phyloP scores from a whole-genome alignment of 768 basidiomycete species.

The Myochromella boudieri region DNA sequence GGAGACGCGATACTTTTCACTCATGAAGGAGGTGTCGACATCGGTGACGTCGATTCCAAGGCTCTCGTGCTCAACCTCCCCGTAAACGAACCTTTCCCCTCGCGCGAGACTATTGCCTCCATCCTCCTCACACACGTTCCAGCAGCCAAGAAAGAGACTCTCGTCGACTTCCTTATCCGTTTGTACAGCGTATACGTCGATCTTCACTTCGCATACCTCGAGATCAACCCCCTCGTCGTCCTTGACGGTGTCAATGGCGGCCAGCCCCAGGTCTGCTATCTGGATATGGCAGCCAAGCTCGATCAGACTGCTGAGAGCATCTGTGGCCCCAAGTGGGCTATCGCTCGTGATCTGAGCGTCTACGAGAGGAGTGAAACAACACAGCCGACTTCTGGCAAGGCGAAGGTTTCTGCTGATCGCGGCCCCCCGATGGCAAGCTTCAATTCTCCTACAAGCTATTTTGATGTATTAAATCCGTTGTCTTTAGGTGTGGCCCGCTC shows the following conservation, averaged over 20 bases:
- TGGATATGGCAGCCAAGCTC: constrained; percentile 99
- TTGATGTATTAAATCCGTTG: constrained; percentile 6
- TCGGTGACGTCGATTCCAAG: constrained; percentile 98
- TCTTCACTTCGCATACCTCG: constrained; percentile 98
- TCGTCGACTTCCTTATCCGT: constrained; percentile 92
- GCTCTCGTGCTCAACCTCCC: constrained; percentile 86
- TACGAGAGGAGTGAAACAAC: constrained; percentile 51
- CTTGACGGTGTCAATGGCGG: constrained; percentile 74
- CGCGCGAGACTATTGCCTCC: constrained; percentile 69
- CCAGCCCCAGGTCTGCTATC: constrained; percentile 84
- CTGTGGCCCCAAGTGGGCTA: constrained; percentile 98
- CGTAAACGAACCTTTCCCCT: constrained; percentile 76
- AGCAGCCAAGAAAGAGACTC: constrained; percentile 83
- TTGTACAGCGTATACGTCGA: constrained; percentile 98
- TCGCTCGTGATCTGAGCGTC: constrained; percentile 86
- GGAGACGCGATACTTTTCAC: constrained; percentile 98
- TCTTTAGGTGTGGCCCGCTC: constrained; percentile 76
- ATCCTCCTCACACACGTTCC: constrained; percentile 84
- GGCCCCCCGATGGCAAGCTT: constrained; percentile 88
- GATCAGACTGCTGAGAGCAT: constrained; percentile 99
- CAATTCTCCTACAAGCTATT: neutral
- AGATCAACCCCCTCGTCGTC: constrained; percentile 98
- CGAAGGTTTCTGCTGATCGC: constrained; percentile 79
- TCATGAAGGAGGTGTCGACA: constrained; percentile 97
- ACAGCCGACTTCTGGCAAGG: constrained; percentile 41